phyloP scores from a whole-genome alignment of 2,329 filamentous ascomycete species.

The Lecanicillium sp. region DNA sequence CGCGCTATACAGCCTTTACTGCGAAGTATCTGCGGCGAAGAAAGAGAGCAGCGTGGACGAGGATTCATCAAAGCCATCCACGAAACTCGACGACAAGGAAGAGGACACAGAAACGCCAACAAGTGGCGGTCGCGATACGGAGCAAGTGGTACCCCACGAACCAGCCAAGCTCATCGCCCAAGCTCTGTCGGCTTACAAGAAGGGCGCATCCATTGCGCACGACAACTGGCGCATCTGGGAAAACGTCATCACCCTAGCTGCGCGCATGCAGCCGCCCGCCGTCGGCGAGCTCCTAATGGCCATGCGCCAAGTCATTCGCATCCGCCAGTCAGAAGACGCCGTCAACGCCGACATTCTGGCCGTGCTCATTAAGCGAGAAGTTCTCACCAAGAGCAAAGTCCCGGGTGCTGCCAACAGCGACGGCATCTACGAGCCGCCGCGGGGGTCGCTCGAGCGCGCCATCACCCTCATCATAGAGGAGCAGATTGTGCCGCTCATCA shows the following conservation, averaged over 20 bases:
- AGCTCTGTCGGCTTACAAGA: slow-evolving; percentile 77
- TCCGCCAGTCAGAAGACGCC: slow-evolving; percentile 70
- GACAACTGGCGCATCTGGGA: slow-evolving; percentile 94
- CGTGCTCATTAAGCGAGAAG: slow-evolving; percentile 64
- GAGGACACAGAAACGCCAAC: slow-evolving; percentile 13
- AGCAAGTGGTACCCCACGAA: slow-evolving; percentile 27
- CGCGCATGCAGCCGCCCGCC: slow-evolving; percentile 67
- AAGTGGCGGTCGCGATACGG: slow-evolving; percentile 22
- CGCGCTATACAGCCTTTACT: slow-evolving; percentile 65
- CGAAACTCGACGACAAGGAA: slow-evolving; percentile 21
- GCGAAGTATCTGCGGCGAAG: slow-evolving; percentile 34
- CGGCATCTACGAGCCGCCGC: slow-evolving; percentile 29
- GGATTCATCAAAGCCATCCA: slow-evolving; percentile 21
- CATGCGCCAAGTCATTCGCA: slow-evolving; percentile 65
- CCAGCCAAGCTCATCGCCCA: slow-evolving; percentile 60
- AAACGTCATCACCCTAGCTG: slow-evolving; percentile 83
- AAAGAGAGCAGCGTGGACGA: slow-evolving; percentile 16
- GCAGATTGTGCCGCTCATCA: slow-evolving; percentile 75
- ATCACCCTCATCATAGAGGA: slow-evolving; percentile 68
- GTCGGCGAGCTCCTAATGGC: slow-evolving; percentile 70
- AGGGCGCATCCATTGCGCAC: slow-evolving; percentile 73
- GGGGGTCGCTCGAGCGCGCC: slow-evolving; percentile 54
- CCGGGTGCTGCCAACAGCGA: slow-evolving; percentile 14
- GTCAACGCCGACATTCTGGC: slow-evolving; percentile 68
- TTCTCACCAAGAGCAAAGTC: slow-evolving; percentile 35